A percentile compares a stretch with the other conserved stretches of the same genome.
Evolutionary conservation across 106 monocot species (phyloP).

Genomic region (Acorus gramineus): DNA sequence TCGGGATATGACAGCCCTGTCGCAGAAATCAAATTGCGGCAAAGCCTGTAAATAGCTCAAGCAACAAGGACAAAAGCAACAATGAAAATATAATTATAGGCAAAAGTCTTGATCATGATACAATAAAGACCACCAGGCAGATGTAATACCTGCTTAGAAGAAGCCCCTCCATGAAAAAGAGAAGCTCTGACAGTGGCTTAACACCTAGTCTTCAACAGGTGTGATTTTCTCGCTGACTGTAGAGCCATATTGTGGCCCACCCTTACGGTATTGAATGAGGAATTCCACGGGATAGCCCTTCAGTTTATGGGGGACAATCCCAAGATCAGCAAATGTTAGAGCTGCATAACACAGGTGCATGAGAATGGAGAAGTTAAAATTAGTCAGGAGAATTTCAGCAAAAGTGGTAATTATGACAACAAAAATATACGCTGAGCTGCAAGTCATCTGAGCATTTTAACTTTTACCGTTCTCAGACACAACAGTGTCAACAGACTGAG

Average conservation of each 20-base stretch:
- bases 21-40: too few relatives aligned
- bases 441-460: neutral
- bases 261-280: conserved; percentile 74
- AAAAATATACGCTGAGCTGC: neutral
- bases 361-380: neutral
- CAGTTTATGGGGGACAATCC: conserved; percentile 66
- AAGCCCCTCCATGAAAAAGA: too few relatives aligned
- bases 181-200: too few relatives aligned
- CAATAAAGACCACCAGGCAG: too few relatives aligned
- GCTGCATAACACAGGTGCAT: conserved; percentile 32
- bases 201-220: conserved; percentile 32
- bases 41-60: too few relatives aligned
- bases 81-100: too few relatives aligned
- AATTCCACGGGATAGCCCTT: conserved; percentile 91
- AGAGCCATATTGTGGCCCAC: conserved; percentile 69
- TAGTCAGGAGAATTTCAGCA: neutral
- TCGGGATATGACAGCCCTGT: too few relatives aligned
- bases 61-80: too few relatives aligned
- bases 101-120: too few relatives aligned
- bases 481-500: conserved; percentile 49
- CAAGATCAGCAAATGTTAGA: conserved; percentile 72
- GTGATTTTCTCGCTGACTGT: conserved; percentile 60
- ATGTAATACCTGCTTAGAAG: too few relatives aligned
- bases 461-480: conserved; percentile 70
- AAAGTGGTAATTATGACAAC: neutral